phyloP scores from a whole-genome alignment of 805 yeast genomes.

The Yamadazyma nakazawae region DNA sequence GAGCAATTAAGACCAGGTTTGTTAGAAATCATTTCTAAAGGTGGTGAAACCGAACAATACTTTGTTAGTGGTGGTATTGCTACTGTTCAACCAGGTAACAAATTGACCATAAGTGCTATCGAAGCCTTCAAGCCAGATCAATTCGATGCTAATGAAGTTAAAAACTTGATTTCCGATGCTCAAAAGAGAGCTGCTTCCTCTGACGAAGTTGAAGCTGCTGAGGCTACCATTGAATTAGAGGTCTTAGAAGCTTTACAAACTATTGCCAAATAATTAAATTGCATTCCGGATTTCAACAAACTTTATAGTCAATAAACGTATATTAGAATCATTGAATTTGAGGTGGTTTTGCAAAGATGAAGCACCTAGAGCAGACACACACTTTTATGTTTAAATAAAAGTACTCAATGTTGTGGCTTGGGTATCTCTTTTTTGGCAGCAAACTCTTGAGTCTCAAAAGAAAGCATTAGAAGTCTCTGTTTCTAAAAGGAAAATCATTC shows the following conservation, averaged over 20 bases:
- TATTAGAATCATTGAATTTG: background rate
- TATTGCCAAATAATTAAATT: constrained; percentile 43
- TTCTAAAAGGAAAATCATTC: too few relatives aligned
- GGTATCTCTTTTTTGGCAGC: too few relatives aligned
- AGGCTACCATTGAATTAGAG: constrained; percentile 93
- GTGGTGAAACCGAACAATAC: constrained; percentile 69
- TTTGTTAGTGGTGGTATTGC: constrained; percentile 97
- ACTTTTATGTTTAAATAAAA: too few relatives aligned
- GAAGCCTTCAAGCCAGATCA: constrained; percentile 93
- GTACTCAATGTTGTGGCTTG: background rate
- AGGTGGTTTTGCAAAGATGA: background rate
- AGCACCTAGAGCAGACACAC: too few relatives aligned
- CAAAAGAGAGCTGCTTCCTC: constrained; percentile 83
- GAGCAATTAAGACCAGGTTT: constrained; percentile 97
- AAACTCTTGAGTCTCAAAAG: too few relatives aligned
- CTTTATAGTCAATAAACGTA: constrained; percentile 2
- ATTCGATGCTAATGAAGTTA: constrained; percentile 77
- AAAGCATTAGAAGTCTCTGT: too few relatives aligned
- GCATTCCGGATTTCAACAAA: constrained; percentile 1
- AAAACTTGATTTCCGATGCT: constrained; percentile 83
- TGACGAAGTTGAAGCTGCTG: constrained; percentile 87
- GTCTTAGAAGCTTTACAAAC: constrained; percentile 91
- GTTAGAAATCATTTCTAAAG: constrained; percentile 81
- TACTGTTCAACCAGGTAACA: constrained; percentile 90
- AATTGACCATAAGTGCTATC: constrained; percentile 84